Evolutionary conservation across 176 grass and related monocot genomes (phyloP).

Genomic region (Oryza coarctata): DNA sequence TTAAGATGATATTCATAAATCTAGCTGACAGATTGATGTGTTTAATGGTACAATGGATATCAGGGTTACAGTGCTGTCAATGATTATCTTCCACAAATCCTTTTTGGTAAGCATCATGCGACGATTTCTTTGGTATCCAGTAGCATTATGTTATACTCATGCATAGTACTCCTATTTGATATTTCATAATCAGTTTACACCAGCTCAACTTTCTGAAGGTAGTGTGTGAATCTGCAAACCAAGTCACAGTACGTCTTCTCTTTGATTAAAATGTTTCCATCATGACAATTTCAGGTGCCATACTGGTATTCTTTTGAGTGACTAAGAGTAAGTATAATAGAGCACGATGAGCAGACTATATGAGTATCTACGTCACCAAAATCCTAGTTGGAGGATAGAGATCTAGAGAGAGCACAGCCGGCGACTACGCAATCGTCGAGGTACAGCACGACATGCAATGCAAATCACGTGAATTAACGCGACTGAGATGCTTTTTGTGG

Average conservation of each 20-base stretch:
- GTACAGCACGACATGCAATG: too few species aligned
- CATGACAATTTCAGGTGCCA: too few species aligned
- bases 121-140: neutral
- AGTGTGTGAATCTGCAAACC: neutral
- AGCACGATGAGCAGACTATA: too few species aligned
- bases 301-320: neutral
- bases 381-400: too few species aligned
- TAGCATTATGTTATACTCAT: neutral
- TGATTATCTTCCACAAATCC: neutral
- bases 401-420: too few species aligned
- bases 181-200: neutral
- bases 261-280: constrained; percentile 1
- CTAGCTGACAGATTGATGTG: neutral
- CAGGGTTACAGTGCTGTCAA: neutral
- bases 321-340: too few species aligned
- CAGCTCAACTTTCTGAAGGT: neutral
- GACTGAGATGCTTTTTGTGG: too few species aligned
- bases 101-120: neutral
- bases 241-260: neutral
- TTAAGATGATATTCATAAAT: neutral
- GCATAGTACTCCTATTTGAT: neutral
- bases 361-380: too few species aligned
- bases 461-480: too few species aligned
- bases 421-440: too few species aligned
- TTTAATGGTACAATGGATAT: neutral